Evolutionary conservation across 257 asterid species (phyloP), one percentile per base, ranked within the genome.

Genomic region (Echium plantagineum): DNA sequence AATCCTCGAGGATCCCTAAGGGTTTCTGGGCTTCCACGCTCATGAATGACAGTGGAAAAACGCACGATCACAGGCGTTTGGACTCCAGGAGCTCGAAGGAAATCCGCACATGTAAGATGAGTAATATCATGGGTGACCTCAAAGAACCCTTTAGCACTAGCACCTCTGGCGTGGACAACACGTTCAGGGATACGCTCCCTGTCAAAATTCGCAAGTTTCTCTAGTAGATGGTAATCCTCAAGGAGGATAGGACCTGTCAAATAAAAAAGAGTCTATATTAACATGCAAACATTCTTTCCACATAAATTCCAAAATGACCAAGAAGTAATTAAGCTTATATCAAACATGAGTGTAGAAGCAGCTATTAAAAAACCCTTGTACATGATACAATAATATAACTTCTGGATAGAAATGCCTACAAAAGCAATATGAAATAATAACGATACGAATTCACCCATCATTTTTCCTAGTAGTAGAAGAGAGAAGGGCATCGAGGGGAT

Each of bases 21-120:
- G 58, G 96, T 91, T 76, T 91, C 96, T 22, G 98, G 98, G 77
- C 96, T 87, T 60, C 96, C 98, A 35, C 96, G 96, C 74, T 91
- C 98, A 42, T 91, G 96, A 71, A 87, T 84, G 59, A 91, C 98
- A 55, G 98, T 91, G 60, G 98, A 91, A 82, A 91, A 91, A 26
- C 96, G 85, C 47, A 85, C 86, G 22, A 91, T 91, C 21, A 91
- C 85, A 16, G 96, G 94, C 12, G 96, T 91, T 78, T 85, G 96
- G 57, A 80, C 98, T 38, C 96, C 98, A 15, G 98, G 96, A 57
- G 96, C 95, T 30, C 94, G 89, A 42, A 91, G 96, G 80, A 87
- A 91, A 63, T 91, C 96, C 54, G 98, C 49, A 12, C 49, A 42
- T 10, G 49, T 42, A 10, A 42, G 49, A 42, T 42, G 16, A 10